These are phyloP conservation scores for Fusarium fracticaudum DNA, from an alignment of 2,329 filamentous ascomycete genomes.

Conservation along the genomic window DNA sequence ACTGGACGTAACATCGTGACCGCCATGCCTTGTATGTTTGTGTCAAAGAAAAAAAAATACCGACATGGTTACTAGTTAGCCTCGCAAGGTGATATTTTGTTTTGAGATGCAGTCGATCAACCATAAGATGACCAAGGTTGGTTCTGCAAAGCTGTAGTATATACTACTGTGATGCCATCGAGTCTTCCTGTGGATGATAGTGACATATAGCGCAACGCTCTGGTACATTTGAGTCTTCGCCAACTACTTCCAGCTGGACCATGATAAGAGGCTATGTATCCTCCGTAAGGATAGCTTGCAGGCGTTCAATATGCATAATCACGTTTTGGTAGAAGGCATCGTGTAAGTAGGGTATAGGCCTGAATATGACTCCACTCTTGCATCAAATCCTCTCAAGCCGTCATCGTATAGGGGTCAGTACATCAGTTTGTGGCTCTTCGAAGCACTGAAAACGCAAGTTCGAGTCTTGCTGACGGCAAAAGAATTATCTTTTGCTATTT, in stretches of 20 bases:
- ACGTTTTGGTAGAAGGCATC: too few species aligned
- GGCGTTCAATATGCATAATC: background rate
- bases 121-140: background rate
- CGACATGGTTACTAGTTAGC: too few species aligned
- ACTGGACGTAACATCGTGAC: background rate
- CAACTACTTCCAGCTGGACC: too few species aligned
- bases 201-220: too few species aligned
- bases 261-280: background rate
- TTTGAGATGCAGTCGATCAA: background rate
- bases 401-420: constrained; percentile 40
- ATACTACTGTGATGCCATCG: background rate
- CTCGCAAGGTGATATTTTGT: background rate
- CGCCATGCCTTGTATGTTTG: background rate
- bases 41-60: too few species aligned
- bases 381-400: constrained; percentile 9
- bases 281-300: background rate
- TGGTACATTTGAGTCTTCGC: too few species aligned
- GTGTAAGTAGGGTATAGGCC: accelerated
- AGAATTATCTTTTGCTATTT: constrained; percentile 1
- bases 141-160: background rate
- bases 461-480: constrained; percentile 38
- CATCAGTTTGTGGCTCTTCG: constrained; percentile 35
- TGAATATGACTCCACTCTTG: accelerated
- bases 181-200: background rate
- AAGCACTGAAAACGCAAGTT: constrained; percentile 40